Evolutionary conservation across 306 rosid species (phyloP).

Genomic region (Ormosia emarginata): DNA sequence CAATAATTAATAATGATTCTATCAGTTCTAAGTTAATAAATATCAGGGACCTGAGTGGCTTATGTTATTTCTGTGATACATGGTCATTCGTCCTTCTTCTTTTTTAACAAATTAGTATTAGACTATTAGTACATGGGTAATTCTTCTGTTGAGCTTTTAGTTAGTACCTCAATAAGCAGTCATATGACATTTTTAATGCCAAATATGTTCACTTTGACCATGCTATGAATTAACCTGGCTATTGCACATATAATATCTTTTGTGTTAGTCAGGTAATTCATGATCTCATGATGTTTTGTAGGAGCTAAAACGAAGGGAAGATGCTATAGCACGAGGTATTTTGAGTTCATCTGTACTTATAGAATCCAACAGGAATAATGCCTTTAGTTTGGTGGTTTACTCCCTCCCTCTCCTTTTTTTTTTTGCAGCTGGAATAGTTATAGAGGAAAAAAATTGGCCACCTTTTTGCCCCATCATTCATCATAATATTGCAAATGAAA

Average conservation of each 20-base stretch:
- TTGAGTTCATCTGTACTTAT: conserved; percentile 18
- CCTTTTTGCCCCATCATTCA: conserved; percentile 80
- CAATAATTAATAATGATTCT: not conserved
- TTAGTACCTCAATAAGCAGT: not conserved
- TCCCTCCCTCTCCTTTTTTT: not conserved
- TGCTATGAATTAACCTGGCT: conserved; percentile 1
- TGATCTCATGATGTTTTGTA: conserved; percentile 36
- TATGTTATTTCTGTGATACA: not conserved
- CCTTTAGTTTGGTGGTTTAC: conserved; percentile 9
- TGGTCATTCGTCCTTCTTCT: not conserved
- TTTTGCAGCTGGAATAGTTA: conserved; percentile 71
- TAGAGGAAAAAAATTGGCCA: conserved; percentile 91
- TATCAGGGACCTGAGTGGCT: not conserved
- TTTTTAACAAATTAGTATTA: not conserved
- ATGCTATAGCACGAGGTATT: conserved; percentile 68
- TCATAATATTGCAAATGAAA: conserved; percentile 80
- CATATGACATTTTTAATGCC: not conserved
- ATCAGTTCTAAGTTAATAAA: not conserved
- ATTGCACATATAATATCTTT: not conserved
- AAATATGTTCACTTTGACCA: not conserved
- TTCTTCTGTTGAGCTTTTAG: conserved; percentile 1
- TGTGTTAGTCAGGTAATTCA: conserved; percentile 1
- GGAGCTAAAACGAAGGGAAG: conserved; percentile 85
- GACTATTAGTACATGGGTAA: not conserved
- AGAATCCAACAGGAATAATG: not conserved